Evolutionary conservation across 163 green algal genomes (phyloP), one percentile per base, ranked within the genome.

Genomic region (Trebouxia gelatinosa): DNA sequence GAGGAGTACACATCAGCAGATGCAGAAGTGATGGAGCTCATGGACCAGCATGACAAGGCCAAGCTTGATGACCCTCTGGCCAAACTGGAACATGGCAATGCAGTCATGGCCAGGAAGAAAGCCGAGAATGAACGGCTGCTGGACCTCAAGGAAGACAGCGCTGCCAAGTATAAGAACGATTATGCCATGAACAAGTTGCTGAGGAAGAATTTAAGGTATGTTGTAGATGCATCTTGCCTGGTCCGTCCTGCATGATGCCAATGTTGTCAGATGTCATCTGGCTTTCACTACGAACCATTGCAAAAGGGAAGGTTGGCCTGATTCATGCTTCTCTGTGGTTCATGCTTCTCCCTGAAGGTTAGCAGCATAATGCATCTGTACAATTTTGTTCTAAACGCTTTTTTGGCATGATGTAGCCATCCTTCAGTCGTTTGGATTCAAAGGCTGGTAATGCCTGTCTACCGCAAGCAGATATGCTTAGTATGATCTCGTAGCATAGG

Each of bases 181-280:
- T 93, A 91, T 50, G 77, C 76, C 1, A 74, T 89, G 6, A 97
- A 97, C 88, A 87, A 85, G 74, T 28, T 61, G 37, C 82, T 96
- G 65, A 80, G 92, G 4, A 79, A 81, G 28, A 59, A 58, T 37
- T 79, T 88, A 51, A 82, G 87, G 81, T 82, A 38, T 1, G 80
- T 46, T 48, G 48, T 23, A 40, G 17, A 5, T 50, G 2, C 4
- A 28, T n/a, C 28, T 28, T 65, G 43, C 35, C 19, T 62, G 6
- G 23, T 17, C 48, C 51, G n/a, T 28, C 32, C 35, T 19, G 5
- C 23, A 6, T 39, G 29, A 31, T 32, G 62, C 32, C 31, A 26
- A 23, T 75, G 38, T 54, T 23, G 29, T 7, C 37, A 7, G 13
- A 19, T 17, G 34, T 17, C 48, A 13, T 6, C 11, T 70, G 17